Evolutionary conservation across 2,329 filamentous ascomycete genomes (phyloP), one percentile per base, ranked within the genome.

Genomic region (Cladosporium sp.): DNA sequence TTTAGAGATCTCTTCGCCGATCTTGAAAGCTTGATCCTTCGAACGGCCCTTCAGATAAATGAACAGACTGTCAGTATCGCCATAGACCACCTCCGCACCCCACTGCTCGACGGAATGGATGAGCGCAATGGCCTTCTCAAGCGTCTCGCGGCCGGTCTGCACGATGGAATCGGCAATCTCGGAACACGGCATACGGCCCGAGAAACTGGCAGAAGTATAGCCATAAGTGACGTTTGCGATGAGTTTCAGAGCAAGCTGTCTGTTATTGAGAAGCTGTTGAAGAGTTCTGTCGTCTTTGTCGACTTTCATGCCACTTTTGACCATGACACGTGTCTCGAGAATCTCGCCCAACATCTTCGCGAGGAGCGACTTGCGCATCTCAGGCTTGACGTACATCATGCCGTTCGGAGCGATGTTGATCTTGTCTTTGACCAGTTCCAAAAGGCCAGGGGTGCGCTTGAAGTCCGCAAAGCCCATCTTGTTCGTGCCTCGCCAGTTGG

Each of bases 161-260:
- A 99, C 94, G 66, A 99, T 99, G 73, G 91, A 96, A 75, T 99
- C 94, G 7, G 94, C 94, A 62, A 99, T 96, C 72, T 99, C 94
- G 1, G 91, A 91, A 72, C 94, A 99, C 0, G 94, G 94, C 94
- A 99, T 97, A 22, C 94, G 85, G 0, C 94, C 94, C 0, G 93
- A 97, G 72, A 97, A 99, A 0, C 91, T 95, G 0, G 94, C 94
- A 2, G 94, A 97, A 0, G 94, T 94, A 74, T 99, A 99, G 10
- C 94, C 94, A 68, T 99, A 99, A 0, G 94, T 99, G 64, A 99
- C 94, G 66, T 99, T 99, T n/a, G 94, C 94, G 37, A 99, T 90
- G 6, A 99, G 80, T 70, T 99, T 99, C 24, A 99, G 81, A 0
- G 94, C 94, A 3, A 99, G 79, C 66, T 99, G 94, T 67, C 94